These are phyloP conservation scores for Cairneyella variabilis DNA, from an alignment of 495 filamentous ascomycete species.

Conservation along the genomic window DNA sequence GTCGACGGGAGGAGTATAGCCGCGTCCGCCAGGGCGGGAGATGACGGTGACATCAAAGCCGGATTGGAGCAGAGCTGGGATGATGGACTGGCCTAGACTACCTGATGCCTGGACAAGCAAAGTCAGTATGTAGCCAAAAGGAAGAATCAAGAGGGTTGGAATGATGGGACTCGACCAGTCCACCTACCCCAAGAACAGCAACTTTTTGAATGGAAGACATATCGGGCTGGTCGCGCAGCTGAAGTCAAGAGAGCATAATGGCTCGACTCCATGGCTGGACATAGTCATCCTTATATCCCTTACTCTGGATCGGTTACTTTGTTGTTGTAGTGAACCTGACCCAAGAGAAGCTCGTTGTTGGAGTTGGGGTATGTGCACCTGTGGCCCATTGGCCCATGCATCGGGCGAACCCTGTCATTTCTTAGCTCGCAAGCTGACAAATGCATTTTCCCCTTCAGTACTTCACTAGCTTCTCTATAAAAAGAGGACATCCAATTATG, in stretches of 20 bases:
- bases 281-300: background rate
- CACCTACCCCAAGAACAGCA: background rate
- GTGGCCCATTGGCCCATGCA: background rate
- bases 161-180: background rate
- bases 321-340: background rate
- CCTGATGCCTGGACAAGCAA: background rate
- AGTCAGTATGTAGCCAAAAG: background rate
- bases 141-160: background rate
- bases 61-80: background rate
- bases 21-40: background rate
- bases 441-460: background rate
- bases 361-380: background rate
- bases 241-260: background rate
- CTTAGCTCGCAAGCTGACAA: background rate
- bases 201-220: slow-evolving; percentile 5
- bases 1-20: background rate
- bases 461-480: background rate
- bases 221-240: too few species aligned
- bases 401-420: slow-evolving; percentile 1
- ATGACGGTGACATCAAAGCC: slow-evolving; percentile 1
- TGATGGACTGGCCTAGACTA: background rate
- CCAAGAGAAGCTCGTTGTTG: background rate
- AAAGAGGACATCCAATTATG: too few species aligned
- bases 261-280: background rate
- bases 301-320: background rate